Conservation (phyloP, 2,329 filamentous ascomycete species). For the Tolypocladium capitatum region DNA sequence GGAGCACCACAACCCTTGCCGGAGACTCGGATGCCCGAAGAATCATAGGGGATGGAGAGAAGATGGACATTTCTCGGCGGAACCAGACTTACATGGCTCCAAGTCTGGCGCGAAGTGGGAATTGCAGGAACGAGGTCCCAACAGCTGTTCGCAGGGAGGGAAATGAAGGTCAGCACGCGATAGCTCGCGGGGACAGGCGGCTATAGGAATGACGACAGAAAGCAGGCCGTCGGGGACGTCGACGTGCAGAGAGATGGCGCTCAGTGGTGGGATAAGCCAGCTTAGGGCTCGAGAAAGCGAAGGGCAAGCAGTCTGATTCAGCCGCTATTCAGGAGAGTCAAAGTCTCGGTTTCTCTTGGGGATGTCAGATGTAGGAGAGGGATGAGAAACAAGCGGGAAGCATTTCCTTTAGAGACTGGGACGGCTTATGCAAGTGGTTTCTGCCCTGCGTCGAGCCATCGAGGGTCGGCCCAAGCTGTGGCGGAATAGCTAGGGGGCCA, state of each 20-base stretch:
- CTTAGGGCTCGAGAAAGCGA: constrained; percentile 2
- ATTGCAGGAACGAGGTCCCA: constrained; percentile 2
- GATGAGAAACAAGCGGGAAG: constrained; percentile 14
- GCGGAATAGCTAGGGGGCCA: constrained; percentile 1
- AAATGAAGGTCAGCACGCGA: constrained; percentile 10
- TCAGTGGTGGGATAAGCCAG: constrained; percentile 5
- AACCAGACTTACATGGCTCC: constrained; percentile 3
- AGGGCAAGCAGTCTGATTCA: constrained; percentile 11
- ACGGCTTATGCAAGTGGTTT: constrained; percentile 17
- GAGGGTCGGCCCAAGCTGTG: constrained; percentile 4
- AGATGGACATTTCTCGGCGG: constrained; percentile 4
- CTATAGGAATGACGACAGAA: not conserved
- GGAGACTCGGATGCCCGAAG: not conserved
- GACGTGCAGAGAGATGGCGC: constrained; percentile 6
- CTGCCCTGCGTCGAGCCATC: constrained; percentile 15
- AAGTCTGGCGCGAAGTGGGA: not conserved
- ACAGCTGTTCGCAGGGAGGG: constrained; percentile 10
- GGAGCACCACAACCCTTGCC: not conserved
- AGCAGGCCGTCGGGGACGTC: constrained; percentile 4
- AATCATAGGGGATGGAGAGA: not conserved
- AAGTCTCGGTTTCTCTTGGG: constrained; percentile 14
- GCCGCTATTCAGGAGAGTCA: constrained; percentile 14
- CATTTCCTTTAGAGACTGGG: constrained; percentile 21
- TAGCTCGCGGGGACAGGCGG: not conserved
- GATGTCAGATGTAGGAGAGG: constrained; percentile 10